Base-by-base conservation (phyloP, 2,329 filamentous ascomycete species). In the Nemania abortiva region DNA sequence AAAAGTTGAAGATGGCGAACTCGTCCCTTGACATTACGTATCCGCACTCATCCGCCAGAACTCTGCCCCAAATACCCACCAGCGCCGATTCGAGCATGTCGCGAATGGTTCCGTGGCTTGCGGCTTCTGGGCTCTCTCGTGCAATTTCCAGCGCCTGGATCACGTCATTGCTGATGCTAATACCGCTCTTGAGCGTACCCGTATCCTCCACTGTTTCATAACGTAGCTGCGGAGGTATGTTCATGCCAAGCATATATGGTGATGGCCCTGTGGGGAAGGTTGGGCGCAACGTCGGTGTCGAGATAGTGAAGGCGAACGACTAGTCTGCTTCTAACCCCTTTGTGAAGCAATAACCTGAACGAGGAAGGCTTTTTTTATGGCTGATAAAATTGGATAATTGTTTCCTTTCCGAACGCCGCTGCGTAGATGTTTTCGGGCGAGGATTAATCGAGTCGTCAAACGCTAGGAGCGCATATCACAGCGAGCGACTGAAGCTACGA, bases 1-100 rank as follows among this genome's bases (percentile, higher is more conserved):
- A 95, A 80, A 91, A 95, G 83, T 96, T 97, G 88, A 97, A 94
- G 69, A 97, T 86, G 63, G 92, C 89, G 76, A 96, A 97, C 81
- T 97, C 93, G 80, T 93, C 89, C 70, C 87, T 84, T 39, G 84
- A 89, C 83, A 97, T 89, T 72, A 96, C 81, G 80, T 95, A 97
- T n/a, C 84, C 84, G 59, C 87, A 81, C 1, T 92, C 92, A 37
- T 90, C 83, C 3, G 84, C 83, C 74, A 90, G 82, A 65, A 97
- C 86, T 74, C 88, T 90, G 52, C 77, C 78, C 92, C 92, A 95
- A 71, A 95, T 88, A 70, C 87, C 83, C 1, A 81, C 77, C 58
- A 94, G 82, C 34, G 88, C 90, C 59, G 79, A 79, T 77, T 94
- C 90, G 47, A 97, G 88, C 65, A 91, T 89, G 69, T 84, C 83